A percentile compares a stretch with the other conserved stretches of the same genome.
Evolutionary conservation across 2,329 filamentous ascomycete species (phyloP).

Genomic region (Orbilia ellipsospora): DNA sequence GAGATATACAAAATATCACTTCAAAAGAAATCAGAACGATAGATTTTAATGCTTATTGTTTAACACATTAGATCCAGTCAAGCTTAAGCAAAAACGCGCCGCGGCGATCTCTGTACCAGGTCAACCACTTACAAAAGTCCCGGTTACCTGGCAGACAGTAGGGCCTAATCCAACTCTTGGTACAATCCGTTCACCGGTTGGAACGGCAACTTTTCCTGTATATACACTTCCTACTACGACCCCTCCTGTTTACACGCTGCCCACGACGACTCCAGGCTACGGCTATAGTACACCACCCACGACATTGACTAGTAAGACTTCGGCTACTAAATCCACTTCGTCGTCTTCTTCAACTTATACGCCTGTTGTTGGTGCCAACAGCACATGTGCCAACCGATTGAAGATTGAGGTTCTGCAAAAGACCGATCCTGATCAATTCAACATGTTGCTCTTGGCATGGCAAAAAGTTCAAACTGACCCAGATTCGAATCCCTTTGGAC

Average conservation of each 20-base stretch:
- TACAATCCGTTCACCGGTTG: too few species aligned
- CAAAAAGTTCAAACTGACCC: conserved; percentile 50
- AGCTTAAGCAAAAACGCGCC: too few species aligned
- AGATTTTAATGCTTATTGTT: too few species aligned
- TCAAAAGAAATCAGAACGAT: too few species aligned
- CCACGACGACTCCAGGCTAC: conserved; percentile 13
- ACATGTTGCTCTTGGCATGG: conserved; percentile 57
- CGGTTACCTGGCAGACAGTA: too few species aligned
- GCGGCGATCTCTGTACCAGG: too few species aligned
- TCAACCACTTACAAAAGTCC: too few species aligned
- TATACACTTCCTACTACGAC: conserved; percentile 25
- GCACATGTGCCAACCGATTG: conserved; percentile 48
- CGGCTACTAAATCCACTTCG: conserved; percentile 10
- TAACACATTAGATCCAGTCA: too few species aligned
- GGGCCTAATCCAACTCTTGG: too few species aligned
- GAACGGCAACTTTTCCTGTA: conserved; percentile 7
- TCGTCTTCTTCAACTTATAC: conserved; percentile 44
- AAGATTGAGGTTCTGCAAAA: conserved; percentile 51
- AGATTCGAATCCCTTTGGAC: conserved; percentile 55
- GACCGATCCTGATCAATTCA: conserved; percentile 53
- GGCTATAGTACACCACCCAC: conserved; percentile 36
- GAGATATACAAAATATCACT: not conserved
- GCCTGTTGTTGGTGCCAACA: conserved; percentile 46
- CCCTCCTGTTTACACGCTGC: conserved; percentile 6
- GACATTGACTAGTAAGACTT: conserved; percentile 12